These are phyloP conservation scores for Thraustochytrium striatum DNA, from an alignment of 352 stramenopile species.

Conservation along the genomic window DNA sequence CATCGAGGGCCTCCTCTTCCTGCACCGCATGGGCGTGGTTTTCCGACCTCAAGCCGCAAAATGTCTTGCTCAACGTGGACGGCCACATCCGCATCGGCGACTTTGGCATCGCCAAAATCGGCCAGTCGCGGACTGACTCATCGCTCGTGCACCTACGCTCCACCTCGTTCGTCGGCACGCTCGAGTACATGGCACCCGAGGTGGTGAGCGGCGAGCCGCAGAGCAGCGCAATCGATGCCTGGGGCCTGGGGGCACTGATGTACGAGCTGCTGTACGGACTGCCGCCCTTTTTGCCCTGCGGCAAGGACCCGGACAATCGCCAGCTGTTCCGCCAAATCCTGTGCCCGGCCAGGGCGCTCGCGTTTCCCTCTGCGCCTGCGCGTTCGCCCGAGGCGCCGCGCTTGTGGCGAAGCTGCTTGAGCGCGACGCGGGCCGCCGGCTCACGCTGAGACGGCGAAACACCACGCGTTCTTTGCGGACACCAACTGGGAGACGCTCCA, in stretches of 20 bases:
- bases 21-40: conserved; percentile 15
- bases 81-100: conserved; percentile 76
- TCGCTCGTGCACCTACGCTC: conserved; percentile 66
- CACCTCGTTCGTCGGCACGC: conserved; percentile 77
- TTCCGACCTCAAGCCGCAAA: conserved; percentile 67
- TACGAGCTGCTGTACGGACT: conserved; percentile 76
- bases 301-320: conserved; percentile 66
- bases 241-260: conserved; percentile 73
- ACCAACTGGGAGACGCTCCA: conserved; percentile 15
- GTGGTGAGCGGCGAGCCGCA: conserved; percentile 75
- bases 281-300: conserved; percentile 72
- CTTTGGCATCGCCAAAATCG: conserved; percentile 58
- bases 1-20: conserved; percentile 23
- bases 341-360: not conserved
- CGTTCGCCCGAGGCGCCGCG: not conserved
- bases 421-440: not conserved
- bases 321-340: conserved; percentile 7
- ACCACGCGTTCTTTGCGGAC: not conserved
- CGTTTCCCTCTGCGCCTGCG: not conserved
- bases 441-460: conserved; percentile 5
- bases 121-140: not conserved
- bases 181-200: conserved; percentile 79
- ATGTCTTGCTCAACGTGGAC: conserved; percentile 69
- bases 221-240: conserved; percentile 71
- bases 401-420: not conserved